phyloP scores from a whole-genome alignment of 2,329 filamentous ascomycete species.

The Arthrobotrys iridis region DNA sequence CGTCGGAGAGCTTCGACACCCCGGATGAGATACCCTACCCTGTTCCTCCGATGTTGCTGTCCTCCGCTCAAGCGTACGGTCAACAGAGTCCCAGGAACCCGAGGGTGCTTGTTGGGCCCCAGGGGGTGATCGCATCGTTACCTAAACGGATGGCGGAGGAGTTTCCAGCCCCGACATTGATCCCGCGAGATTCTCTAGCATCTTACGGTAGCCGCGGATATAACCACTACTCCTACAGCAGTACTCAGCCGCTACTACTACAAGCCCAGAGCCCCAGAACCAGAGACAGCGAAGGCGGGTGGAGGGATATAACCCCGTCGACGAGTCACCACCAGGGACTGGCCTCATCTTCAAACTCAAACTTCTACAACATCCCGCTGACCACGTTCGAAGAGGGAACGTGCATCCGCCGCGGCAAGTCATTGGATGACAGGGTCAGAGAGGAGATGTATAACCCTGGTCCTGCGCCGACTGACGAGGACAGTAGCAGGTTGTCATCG shows the following conservation, averaged over 20 bases:
- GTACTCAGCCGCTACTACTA: conserved; percentile 9
- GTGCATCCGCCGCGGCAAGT: background rate
- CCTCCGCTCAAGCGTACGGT: conserved; percentile 5
- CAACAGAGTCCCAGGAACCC: conserved; percentile 38
- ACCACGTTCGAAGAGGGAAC: conserved; percentile 27
- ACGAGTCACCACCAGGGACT: background rate
- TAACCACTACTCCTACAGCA: conserved; percentile 18
- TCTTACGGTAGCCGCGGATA: conserved; percentile 13
- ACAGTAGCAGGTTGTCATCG: conserved; percentile 42
- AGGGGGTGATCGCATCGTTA: conserved; percentile 30
- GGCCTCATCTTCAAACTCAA: background rate
- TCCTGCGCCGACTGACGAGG: conserved; percentile 34
- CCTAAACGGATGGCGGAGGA: conserved; percentile 41
- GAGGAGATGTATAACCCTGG: conserved; percentile 51
- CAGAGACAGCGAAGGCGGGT: background rate
- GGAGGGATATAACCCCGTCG: conserved; percentile 21
- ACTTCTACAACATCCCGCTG: conserved; percentile 28
- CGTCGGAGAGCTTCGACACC: conserved; percentile 39
- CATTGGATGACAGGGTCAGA: conserved; percentile 23
- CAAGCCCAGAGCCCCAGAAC: background rate
- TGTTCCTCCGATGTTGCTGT: conserved; percentile 35
- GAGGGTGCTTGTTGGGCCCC: conserved; percentile 40
- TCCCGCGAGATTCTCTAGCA: conserved; percentile 36
- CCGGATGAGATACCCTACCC: conserved; percentile 45
- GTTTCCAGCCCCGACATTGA: conserved; percentile 34